phyloP scores from a whole-genome alignment of 2,329 filamentous ascomycete species.

The Beauveria pseudobassiana region DNA sequence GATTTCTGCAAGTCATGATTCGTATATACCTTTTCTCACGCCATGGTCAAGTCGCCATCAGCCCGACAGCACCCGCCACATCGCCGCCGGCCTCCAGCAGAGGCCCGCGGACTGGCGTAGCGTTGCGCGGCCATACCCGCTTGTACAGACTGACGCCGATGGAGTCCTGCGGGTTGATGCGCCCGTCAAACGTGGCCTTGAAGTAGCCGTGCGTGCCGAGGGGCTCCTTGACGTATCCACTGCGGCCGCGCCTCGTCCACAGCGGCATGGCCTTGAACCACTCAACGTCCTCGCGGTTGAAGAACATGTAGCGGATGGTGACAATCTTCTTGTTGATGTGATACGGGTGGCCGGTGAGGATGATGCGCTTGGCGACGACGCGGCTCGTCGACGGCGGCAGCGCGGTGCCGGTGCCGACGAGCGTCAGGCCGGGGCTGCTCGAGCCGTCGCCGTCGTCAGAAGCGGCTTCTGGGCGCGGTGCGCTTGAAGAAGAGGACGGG shows the following conservation, averaged over 20 bases:
- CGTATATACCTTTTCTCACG: neutral
- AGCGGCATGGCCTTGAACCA: conserved; percentile 97
- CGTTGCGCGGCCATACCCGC: conserved; percentile 70
- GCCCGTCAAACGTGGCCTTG: conserved; percentile 95
- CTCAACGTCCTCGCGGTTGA: conserved; percentile 87
- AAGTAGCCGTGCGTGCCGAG: conserved; percentile 99
- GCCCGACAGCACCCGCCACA: conserved; percentile 10
- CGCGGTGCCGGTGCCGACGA: conserved; percentile 82
- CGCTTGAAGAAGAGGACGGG: conserved; percentile 83
- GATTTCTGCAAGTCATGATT: neutral
- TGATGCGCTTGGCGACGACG: conserved; percentile 87
- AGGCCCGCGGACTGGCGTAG: conserved; percentile 39
- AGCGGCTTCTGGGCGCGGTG: conserved; percentile 34
- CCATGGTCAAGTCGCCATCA: conserved; percentile 30
- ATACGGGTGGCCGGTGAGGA: conserved; percentile 92
- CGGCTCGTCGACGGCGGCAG: conserved; percentile 68
- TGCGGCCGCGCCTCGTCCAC: conserved; percentile 85
- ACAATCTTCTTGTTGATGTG: conserved; percentile 98
- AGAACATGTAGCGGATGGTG: conserved; percentile 99
- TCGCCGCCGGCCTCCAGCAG: conserved; percentile 30
- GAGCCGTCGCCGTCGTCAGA: conserved; percentile 35
- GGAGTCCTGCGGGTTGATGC: conserved; percentile 91
- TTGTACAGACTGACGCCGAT: conserved; percentile 88
- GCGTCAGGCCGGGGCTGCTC: conserved; percentile 47
- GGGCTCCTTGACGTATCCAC: conserved; percentile 87